Base-by-base conservation (phyloP, 129 eudicot genomes). In the Silybum marianum region DNA sequence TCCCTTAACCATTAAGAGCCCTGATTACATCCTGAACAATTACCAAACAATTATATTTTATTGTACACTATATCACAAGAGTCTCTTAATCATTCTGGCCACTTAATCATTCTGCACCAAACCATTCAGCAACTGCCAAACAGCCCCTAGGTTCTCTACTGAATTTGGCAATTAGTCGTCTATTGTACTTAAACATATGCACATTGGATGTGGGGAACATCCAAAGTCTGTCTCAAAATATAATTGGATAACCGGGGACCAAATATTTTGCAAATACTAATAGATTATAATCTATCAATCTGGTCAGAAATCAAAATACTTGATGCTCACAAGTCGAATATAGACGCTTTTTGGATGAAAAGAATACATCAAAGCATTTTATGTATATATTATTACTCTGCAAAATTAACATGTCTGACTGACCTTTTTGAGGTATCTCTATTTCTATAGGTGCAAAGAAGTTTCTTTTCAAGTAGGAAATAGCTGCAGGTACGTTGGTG, bases 351-450 rank as follows among this genome's bases (percentile, higher is more conserved):
- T 30, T 4, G 19, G 46, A 79, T 26, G 19, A 6, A 70, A 30
- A 58, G 18, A 51, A 48, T 14, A 11, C 0, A 19, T 63, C 10
- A 63, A 21, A 40, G 66, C 25, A 40, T 32, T 3, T 48, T 6
- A 71, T 22, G 72, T 32, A 60, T 46, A 23, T 22, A 22, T 9
- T 22, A 22, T 9, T 28, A 10, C 1, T 69, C 30, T 46, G 16
- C n/a, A 66, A 32, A 32, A 42, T 23, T 39, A 66, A 7, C 39
- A 62, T 36, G 38, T 28, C 16, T 8, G 72, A 79, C 90, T 85
- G 74, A 85, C 99, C 97, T 87, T 82, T 78, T 42, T 88, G 87
- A 83, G 97, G 85, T 78, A 93, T 79, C 72, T 90, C 95, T 82
- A 91, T 68, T 72, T 80, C 84, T 42, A 90, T 16, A 74, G 98